Conservation (phyloP, 108 stramenopile genomes). For the Nitzschia sp. region DNA sequence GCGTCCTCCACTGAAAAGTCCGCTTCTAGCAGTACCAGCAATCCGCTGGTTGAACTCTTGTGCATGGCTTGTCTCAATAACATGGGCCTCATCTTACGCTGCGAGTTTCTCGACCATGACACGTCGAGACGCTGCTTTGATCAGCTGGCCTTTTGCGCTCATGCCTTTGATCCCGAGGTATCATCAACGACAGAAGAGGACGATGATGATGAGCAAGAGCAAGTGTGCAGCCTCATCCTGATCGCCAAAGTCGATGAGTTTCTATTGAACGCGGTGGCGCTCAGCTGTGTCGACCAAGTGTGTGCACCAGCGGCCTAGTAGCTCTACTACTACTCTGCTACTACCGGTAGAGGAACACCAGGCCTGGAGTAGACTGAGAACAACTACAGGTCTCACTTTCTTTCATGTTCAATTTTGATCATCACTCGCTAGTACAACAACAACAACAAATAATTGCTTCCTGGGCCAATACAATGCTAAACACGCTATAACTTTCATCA, state of each 20-base stretch:
- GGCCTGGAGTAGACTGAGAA: no score
- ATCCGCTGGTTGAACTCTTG: background rate
- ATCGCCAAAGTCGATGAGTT: background rate
- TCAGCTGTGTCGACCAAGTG: background rate
- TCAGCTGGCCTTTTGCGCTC: background rate
- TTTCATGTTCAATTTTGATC: no score
- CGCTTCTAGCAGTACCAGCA: no score
- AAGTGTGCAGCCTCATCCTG: background rate
- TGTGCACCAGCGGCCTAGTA: background rate
- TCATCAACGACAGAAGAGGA: background rate
- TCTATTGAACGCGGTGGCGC: background rate
- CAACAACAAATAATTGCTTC: no score
- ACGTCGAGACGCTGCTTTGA: background rate
- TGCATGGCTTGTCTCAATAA: slow-evolving; percentile 1
- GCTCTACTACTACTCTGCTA: no score
- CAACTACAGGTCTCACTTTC: no score
- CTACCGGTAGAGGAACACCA: no score
- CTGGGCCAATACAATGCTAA: no score
- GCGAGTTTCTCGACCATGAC: background rate
- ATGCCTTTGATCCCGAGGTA: background rate
- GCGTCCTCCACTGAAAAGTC: background rate
- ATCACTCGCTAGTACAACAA: no score
- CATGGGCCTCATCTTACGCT: slow-evolving; percentile 1
- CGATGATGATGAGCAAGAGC: background rate
- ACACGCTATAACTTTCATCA: no score